A percentile compares a stretch with the other conserved stretches of the same genome.
phyloP scores from a whole-genome alignment of 2,329 filamentous ascomycete species.

The Pestalotiopsis sp. region DNA sequence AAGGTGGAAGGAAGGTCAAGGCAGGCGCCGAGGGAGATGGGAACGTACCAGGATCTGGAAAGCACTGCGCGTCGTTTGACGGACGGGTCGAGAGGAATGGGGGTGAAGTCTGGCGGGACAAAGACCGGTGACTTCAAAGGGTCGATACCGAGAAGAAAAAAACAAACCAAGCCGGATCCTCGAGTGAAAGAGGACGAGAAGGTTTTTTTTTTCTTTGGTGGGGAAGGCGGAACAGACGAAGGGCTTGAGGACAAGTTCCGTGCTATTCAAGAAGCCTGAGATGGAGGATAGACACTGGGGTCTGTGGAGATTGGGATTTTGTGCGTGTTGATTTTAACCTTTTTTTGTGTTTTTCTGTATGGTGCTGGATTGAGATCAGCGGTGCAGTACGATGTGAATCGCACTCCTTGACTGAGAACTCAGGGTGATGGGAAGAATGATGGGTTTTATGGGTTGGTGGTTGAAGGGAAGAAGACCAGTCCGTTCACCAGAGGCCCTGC shows the following conservation, averaged over 20 bases:
- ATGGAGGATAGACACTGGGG: slow-evolving; percentile 13
- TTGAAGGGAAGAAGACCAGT: slow-evolving; percentile 40
- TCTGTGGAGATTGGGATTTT: slow-evolving; percentile 36
- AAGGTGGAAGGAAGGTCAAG: not conserved
- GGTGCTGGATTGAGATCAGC: slow-evolving; percentile 60
- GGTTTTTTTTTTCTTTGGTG: slow-evolving; percentile 14
- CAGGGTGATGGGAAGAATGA: slow-evolving; percentile 21
- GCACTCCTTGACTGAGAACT: slow-evolving; percentile 52
- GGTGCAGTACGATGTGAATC: slow-evolving; percentile 56
- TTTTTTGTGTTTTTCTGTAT: slow-evolving; percentile 60
- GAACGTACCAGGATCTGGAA: slow-evolving; percentile 10
- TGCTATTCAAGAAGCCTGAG: slow-evolving; percentile 9
- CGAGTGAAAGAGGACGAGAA: not conserved
- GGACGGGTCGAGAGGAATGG: not conserved
- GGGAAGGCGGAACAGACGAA: slow-evolving; percentile 19
- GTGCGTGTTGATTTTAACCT: slow-evolving; percentile 56
- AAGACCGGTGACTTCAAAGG: slow-evolving; percentile 12
- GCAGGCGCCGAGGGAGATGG: not conserved
- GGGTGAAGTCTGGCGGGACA: slow-evolving; percentile 10
- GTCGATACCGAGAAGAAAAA: not conserved
- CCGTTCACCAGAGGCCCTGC: slow-evolving; percentile 13
- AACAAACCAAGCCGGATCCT: not conserved
- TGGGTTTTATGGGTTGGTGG: slow-evolving; percentile 37
- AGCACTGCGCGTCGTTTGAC: slow-evolving; percentile 8
- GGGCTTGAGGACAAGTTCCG: slow-evolving; percentile 7